phyloP scores from a whole-genome alignment of 306 rosid species.

The Malus sylvestris region DNA sequence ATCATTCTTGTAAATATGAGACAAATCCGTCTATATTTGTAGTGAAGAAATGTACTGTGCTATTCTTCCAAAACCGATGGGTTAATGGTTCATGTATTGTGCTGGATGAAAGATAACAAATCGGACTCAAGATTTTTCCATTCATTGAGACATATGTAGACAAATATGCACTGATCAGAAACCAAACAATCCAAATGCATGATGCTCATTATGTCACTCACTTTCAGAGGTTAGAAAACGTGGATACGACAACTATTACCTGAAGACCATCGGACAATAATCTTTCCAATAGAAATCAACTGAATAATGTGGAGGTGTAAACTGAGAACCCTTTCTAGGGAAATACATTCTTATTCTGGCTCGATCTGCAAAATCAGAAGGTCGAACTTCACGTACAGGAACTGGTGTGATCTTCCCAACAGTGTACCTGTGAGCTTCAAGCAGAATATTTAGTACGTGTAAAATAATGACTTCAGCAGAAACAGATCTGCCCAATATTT shows the following conservation, averaged over 20 bases:
- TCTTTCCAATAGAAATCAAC: constrained; percentile 90
- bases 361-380: constrained; percentile 82
- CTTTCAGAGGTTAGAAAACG: neutral
- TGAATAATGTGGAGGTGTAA: constrained; percentile 88
- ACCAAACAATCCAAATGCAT: constrained; percentile 25
- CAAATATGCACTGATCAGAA: neutral
- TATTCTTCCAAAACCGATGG: too few relatives aligned
- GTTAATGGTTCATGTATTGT: too few relatives aligned
- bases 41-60: too few relatives aligned
- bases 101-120: neutral
- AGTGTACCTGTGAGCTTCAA: constrained; percentile 71
- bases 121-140: neutral
- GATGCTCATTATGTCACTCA: neutral
- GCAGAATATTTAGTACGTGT: constrained; percentile 21
- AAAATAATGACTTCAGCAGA: neutral
- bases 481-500: neutral
- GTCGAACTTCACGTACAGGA: constrained; percentile 90
- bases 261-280: constrained; percentile 98
- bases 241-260: constrained; percentile 43
- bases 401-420: constrained; percentile 98
- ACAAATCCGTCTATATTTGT: too few relatives aligned
- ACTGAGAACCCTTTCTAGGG: constrained; percentile 77
- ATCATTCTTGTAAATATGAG: too few relatives aligned
- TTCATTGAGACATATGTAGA: neutral
- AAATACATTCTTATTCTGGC: constrained; percentile 94